Base-by-base conservation (phyloP, 1,139 yeast species). In the Hyphopichia burtonii region DNA sequence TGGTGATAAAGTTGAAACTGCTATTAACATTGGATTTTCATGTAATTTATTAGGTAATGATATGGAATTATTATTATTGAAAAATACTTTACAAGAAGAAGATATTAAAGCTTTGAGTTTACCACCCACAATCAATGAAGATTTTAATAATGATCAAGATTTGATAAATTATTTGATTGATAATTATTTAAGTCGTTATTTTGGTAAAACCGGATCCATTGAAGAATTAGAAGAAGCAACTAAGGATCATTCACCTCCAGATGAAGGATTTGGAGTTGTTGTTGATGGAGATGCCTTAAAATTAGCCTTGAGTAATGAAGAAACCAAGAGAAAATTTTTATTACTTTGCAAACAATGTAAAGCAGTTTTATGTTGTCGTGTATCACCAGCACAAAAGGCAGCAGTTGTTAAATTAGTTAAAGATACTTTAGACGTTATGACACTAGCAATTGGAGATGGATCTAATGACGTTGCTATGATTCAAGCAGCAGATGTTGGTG, bases 401-500 rank as follows among this genome's bases (percentile, higher is more conserved):
- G 74, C 91, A 36, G 99, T 94, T 35, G 99, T 94, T 23, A 89
- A 88, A 58, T 77, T 94, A 68, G 98, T 93, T 30, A 85, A 85
- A 54, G 84, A 88, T 56, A 82, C 88, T 55, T 80, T 86, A 50
- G 80, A 83, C 44, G 85, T 95, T 0, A 69, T 93, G 54, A 68
- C 94, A 20, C 72, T 94, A 47, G 98, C 99, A 0, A 86, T 93
- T 58, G 99, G 99, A 41, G 99, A 93, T 66, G 99, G 99, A 53
- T 97, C 99, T 3, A 93, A 93, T 59, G 99, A 93, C 68, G 99
- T 93, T 25, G 87, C 96, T 36, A 93, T 93, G 99, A 93, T 93
- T 53, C 99, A 93, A 65, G 97, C 98, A 12, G 99, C 99, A 0
- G 96, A 93, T 63, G 96, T 93, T 40, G 99, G 99, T 46, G 95